A percentile compares a stretch with the other conserved stretches of the same genome.
Evolutionary conservation across 768 basidiomycete genomes (phyloP).

Genomic region (Coprinopsis sp.): DNA sequence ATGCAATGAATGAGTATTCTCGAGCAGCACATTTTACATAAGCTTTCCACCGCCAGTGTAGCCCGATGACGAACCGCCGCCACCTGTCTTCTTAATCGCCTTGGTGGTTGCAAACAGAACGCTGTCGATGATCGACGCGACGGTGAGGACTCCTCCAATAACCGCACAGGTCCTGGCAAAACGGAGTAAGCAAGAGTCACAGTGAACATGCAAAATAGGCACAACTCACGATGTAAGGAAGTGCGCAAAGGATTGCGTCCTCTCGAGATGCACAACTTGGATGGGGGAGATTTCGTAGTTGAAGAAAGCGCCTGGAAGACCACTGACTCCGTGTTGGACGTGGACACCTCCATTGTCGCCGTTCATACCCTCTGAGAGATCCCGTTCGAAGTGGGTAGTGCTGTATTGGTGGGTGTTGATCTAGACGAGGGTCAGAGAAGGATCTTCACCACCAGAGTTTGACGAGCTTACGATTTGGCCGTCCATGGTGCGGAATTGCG

Average conservation of each 20-base stretch:
- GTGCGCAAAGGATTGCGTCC: constrained; percentile 93
- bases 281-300: constrained; percentile 98
- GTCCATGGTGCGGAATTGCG: constrained; percentile 83
- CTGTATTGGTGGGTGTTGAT: constrained; percentile 94
- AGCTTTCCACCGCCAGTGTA: constrained; percentile 37
- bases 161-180: constrained; percentile 85
- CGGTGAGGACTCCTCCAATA: constrained; percentile 93
- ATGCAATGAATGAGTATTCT: constrained; percentile 3
- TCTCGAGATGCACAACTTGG: constrained; percentile 86
- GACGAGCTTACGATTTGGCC: constrained; percentile 51
- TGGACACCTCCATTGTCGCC: constrained; percentile 64
- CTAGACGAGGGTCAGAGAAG: constrained; percentile 27
- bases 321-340: constrained; percentile 67
- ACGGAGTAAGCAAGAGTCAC: constrained; percentile 1
- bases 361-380: constrained; percentile 59
- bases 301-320: constrained; percentile 82
- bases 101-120: constrained; percentile 80
- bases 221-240: constrained; percentile 89
- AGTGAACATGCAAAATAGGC: neutral
- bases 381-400: constrained; percentile 93
- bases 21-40: constrained; percentile 30
- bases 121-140: constrained; percentile 85
- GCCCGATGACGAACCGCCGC: constrained; percentile 18
- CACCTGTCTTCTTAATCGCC: constrained; percentile 59
- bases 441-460: neutral